Base-by-base conservation (phyloP, 106 monocot species). In the Iris macrosiphon region DNA sequence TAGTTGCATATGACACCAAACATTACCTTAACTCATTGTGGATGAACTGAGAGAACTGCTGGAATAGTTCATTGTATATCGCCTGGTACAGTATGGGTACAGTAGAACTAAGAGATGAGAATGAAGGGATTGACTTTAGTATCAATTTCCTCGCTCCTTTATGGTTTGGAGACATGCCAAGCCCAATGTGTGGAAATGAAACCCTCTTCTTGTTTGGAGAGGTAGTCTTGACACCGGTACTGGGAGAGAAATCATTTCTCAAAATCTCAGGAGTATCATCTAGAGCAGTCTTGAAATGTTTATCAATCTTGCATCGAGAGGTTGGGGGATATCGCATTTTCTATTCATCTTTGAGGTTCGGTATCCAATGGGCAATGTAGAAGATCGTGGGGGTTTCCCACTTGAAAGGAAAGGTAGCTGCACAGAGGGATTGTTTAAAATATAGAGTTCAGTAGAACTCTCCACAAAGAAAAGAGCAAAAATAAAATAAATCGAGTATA, bases 121-220 rank as follows among this genome's bases (percentile, higher is more conserved):
- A 85, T 1, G 95, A 74, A 51, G 89, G 86, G 12, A 96, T 90
- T 3, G 89, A 89, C 65, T 75, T 79, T 5, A 96, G 71, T 59
- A 89, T 83, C 68, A 96, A 51, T 60, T 80, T 89, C 60, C 85
- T 51, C 11, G 84, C 73, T 30, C 85, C 76, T 49, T 86, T 89
- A 29, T 62, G 71, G 35, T 16, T 72, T 9, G 89, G 79, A 20
- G 82, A 79, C 15, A 59, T 28, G 17, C 68, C 65, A 45, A 45
- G 29, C 17, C 50, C 70, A 18, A 30, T 61, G 7, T 68, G 75
- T 24, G 89, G 89, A 62, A 76, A 71, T 18, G 85, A 89, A 32
- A 96, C 84, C 62, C 95, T 79, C 37, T 96, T 96, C 20, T 77
- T 61, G 23, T 82, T 96, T 4, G 95, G 95, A 1, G 95, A 96